phyloP scores from a whole-genome alignment of 495 filamentous ascomycete genomes.

The Neurospora sp. region DNA sequence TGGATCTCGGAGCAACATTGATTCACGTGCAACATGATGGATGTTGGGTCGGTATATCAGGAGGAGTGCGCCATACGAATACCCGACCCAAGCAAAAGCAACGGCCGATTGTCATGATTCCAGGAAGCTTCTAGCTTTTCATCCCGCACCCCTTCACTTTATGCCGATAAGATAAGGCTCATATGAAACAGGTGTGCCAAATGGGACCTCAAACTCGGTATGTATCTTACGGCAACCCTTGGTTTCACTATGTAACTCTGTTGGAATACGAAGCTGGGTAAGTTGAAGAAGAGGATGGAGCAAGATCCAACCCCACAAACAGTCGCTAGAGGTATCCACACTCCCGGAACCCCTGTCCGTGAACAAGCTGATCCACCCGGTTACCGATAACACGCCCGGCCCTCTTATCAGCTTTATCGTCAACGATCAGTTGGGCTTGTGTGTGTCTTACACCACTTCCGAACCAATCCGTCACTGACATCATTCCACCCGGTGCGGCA shows the following conservation, averaged over 20 bases:
- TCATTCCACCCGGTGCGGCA: constrained; percentile 10
- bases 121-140: not conserved
- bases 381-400: not conserved
- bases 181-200: not conserved
- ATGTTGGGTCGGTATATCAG: not conserved
- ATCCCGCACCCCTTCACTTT: not conserved
- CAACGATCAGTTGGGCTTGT: no score
- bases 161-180: not conserved
- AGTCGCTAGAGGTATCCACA: not conserved
- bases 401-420: not conserved
- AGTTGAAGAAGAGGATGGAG: not conserved
- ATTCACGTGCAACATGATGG: not conserved
- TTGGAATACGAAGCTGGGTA: no score
- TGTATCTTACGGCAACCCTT: not conserved
- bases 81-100: not conserved
- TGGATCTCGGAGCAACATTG: not conserved
- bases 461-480: constrained; percentile 15
- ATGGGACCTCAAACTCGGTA: not conserved
- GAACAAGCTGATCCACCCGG: not conserved
- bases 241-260: no score
- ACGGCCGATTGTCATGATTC: not conserved
- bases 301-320: not conserved
- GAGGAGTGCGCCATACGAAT: not conserved
- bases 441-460: not conserved
- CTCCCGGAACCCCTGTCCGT: not conserved